These are phyloP conservation scores for Daldinia eschscholtzii DNA, from an alignment of 2,329 filamentous ascomycete species.

Conservation along the genomic window DNA sequence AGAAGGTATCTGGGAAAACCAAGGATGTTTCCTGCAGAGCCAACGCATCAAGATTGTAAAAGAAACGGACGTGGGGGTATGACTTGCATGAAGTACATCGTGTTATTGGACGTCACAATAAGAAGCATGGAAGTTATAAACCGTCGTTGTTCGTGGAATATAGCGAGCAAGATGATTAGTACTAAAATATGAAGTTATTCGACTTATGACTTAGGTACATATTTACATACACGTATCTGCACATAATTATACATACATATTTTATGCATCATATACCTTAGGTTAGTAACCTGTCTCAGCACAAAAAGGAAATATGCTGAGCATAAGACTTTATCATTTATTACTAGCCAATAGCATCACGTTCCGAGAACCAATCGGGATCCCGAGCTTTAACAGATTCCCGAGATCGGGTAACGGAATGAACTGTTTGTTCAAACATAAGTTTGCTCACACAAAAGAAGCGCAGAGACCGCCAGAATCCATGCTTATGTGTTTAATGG, in stretches of 20 bases:
- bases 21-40: not conserved
- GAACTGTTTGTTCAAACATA: not conserved
- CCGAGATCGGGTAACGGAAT: not conserved
- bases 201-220: too few relatives aligned
- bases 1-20: not conserved
- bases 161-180: not conserved
- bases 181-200: not conserved
- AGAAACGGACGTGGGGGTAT: not conserved
- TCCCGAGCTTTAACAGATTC: too few relatives aligned
- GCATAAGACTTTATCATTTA: too few relatives aligned
- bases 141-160: not conserved
- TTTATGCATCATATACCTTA: too few relatives aligned
- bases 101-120: not conserved
- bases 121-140: not conserved
- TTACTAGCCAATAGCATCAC: not conserved
- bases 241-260: too few relatives aligned
- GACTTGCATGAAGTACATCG: not conserved
- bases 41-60: not conserved
- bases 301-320: too few relatives aligned
- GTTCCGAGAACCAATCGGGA: not conserved
- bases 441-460: not conserved
- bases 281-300: too few relatives aligned
- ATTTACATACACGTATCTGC: too few relatives aligned
- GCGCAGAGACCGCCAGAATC: not conserved
- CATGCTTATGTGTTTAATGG: not conserved